Evolutionary conservation across 1,284 basidiomycete species (phyloP).

Genomic region (Leccinum glutinopallens): DNA sequence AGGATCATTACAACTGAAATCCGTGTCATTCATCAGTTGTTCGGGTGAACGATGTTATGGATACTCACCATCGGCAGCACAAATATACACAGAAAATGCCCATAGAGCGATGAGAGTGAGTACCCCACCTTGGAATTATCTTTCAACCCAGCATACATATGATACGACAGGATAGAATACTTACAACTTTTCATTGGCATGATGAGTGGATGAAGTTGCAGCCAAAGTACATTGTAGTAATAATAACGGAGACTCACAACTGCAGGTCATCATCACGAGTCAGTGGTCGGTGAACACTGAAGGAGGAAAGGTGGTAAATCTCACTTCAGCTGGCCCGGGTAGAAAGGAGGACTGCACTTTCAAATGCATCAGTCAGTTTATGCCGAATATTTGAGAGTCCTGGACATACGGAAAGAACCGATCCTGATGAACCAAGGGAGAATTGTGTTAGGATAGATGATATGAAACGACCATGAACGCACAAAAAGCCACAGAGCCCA

Average conservation of each 20-base stretch:
- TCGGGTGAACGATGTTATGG: too few relatives aligned
- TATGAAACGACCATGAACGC: not conserved
- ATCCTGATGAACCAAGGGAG: not conserved
- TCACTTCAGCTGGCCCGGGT: too few relatives aligned
- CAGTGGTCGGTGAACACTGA: not conserved
- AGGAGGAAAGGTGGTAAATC: not conserved
- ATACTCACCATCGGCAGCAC: not conserved
- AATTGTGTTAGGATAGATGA: not conserved
- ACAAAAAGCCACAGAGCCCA: not conserved
- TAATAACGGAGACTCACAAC: not conserved
- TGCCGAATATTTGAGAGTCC: too few relatives aligned
- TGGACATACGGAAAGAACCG: not conserved
- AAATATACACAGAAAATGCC: not conserved
- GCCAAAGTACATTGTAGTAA: not conserved
- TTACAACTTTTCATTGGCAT: not conserved
- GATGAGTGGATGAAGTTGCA: not conserved
- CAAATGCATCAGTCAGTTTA: too few relatives aligned
- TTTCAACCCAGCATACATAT: not conserved
- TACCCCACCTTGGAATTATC: not conserved
- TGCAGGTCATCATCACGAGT: not conserved
- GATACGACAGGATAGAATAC: not conserved
- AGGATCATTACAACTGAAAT: not conserved
- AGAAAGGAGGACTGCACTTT: too few relatives aligned
- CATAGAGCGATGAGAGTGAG: not conserved
- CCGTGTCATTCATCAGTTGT: not conserved